These are phyloP conservation scores for Neurospora sp. DNA, from an alignment of 495 filamentous ascomycete species.

Conservation along the genomic window DNA sequence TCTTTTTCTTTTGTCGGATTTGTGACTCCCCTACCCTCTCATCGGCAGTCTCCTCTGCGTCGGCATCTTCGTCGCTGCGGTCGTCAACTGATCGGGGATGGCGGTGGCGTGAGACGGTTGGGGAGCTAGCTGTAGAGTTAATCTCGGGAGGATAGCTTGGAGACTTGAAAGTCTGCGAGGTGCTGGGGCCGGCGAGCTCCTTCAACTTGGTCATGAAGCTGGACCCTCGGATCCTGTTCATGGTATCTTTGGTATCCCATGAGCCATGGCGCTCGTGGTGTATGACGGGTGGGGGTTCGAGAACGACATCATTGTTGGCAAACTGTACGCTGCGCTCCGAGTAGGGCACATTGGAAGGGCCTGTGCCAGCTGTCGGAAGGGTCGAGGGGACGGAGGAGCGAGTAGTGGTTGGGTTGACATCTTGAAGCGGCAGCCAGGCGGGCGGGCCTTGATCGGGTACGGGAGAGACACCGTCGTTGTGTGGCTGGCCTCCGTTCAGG, in stretches of 20 bases:
- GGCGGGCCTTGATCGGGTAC: not conserved
- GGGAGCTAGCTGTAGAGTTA: slow-evolving; percentile 33
- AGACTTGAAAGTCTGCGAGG: slow-evolving; percentile 36
- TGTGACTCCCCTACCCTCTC: slow-evolving; percentile 27
- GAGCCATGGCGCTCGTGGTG: slow-evolving; percentile 46
- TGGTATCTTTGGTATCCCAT: slow-evolving; percentile 46
- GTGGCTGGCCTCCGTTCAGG: slow-evolving; percentile 31
- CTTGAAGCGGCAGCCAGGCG: slow-evolving; percentile 2
- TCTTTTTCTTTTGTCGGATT: slow-evolving; percentile 39
- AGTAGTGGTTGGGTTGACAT: slow-evolving; percentile 3
- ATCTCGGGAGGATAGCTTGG: slow-evolving; percentile 17
- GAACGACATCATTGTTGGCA: slow-evolving; percentile 35
- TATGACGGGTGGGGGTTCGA: slow-evolving; percentile 29
- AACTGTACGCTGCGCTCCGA: slow-evolving; percentile 52
- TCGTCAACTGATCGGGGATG: slow-evolving; percentile 45
- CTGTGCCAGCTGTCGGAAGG: not conserved
- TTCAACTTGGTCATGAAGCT: slow-evolving; percentile 63
- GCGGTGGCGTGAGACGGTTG: slow-evolving; percentile 35
- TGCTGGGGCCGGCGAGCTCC: slow-evolving; percentile 41
- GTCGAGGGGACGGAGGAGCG: not conserved
- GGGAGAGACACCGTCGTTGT: slow-evolving; percentile 21
- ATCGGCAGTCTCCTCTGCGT: slow-evolving; percentile 62
- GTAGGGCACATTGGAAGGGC: slow-evolving; percentile 12
- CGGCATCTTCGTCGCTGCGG: slow-evolving; percentile 60
- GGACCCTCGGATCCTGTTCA: slow-evolving; percentile 44